Percentiles rank a stretch among this genome's conserved stretches.
phyloP scores from a whole-genome alignment of 2,329 filamentous ascomycete genomes.

The Thyridium curvatum region DNA sequence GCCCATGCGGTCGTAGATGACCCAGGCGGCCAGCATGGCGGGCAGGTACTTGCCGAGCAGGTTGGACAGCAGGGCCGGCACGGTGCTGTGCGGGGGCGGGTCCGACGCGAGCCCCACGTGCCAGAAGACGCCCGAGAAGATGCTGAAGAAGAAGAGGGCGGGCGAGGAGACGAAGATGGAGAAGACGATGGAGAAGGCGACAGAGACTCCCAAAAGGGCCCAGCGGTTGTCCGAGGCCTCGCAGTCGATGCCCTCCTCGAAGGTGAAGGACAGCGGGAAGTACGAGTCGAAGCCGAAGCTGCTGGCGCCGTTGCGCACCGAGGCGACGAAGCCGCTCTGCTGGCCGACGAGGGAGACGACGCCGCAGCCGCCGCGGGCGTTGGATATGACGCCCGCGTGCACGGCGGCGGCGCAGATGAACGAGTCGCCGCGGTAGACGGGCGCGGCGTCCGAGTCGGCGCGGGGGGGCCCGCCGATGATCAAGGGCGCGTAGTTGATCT shows the following conservation, averaged over 20 bases:
- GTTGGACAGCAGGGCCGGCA: constrained; percentile 68
- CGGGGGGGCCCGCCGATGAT: constrained; percentile 60
- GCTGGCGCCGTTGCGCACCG: constrained; percentile 64
- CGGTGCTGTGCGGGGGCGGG: constrained; percentile 62
- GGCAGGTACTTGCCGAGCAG: constrained; percentile 79
- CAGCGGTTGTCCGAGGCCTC: constrained; percentile 74
- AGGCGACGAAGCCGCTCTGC: constrained; percentile 52
- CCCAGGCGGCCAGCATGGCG: constrained; percentile 79
- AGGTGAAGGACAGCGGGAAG: constrained; percentile 83
- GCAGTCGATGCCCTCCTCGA: constrained; percentile 59
- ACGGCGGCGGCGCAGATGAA: constrained; percentile 74
- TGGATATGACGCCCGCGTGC: constrained; percentile 63
- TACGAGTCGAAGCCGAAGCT: constrained; percentile 79
- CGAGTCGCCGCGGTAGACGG: constrained; percentile 77
- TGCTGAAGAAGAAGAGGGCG: constrained; percentile 75
- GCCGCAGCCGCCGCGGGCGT: constrained; percentile 65
- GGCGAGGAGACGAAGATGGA: constrained; percentile 79
- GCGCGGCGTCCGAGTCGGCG: constrained; percentile 28
- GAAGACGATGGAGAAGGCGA: constrained; percentile 70
- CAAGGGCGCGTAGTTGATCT: constrained; percentile 57
- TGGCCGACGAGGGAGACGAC: constrained; percentile 60
- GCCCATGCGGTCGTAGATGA: constrained; percentile 79
- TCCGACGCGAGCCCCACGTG: constrained; percentile 89
- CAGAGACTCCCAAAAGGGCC: constrained; percentile 74
- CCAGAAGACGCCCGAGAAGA: constrained; percentile 79